Percentiles rank a stretch among this genome's conserved stretches.
phyloP scores from a whole-genome alignment of 2,329 filamentous ascomycete genomes.

The Drechslera avenae region DNA sequence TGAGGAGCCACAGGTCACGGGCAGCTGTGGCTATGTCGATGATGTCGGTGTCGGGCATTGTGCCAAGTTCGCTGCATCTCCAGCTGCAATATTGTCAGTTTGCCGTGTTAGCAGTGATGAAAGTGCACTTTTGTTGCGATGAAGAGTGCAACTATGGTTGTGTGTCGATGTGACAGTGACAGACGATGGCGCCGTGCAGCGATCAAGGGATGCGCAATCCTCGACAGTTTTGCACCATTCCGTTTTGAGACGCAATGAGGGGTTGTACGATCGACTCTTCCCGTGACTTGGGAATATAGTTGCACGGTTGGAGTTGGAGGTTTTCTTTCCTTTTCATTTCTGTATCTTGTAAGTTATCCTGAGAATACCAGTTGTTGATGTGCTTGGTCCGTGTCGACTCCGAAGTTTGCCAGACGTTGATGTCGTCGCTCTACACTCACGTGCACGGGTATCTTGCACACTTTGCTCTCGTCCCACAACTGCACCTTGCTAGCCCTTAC shows the following conservation, averaged over 20 bases:
- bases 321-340: too few species aligned
- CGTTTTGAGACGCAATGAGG: constrained; percentile 17
- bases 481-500: too few species aligned
- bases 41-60: constrained; percentile 21
- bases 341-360: background rate
- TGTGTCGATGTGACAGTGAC: constrained; percentile 26
- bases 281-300: constrained; percentile 12
- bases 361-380: background rate
- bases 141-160: constrained; percentile 27
- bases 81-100: constrained; percentile 28
- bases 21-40: constrained; percentile 36
- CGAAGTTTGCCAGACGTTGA: background rate
- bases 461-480: too few species aligned
- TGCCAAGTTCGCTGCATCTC: constrained; percentile 26
- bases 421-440: background rate
- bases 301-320: background rate
- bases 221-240: constrained; percentile 28
- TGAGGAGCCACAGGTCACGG: constrained; percentile 29
- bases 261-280: constrained; percentile 12
- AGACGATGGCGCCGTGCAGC: constrained; percentile 28
- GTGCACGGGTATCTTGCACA: background rate
- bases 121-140: constrained; percentile 22
- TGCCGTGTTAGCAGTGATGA: constrained; percentile 32
- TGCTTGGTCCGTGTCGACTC: background rate
- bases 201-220: constrained; percentile 32